Percentiles rank a stretch among this genome's conserved stretches.
These are phyloP conservation scores for Aspergillus ibericus DNA, from an alignment of 2,329 filamentous ascomycete species.

Conservation along the genomic window DNA sequence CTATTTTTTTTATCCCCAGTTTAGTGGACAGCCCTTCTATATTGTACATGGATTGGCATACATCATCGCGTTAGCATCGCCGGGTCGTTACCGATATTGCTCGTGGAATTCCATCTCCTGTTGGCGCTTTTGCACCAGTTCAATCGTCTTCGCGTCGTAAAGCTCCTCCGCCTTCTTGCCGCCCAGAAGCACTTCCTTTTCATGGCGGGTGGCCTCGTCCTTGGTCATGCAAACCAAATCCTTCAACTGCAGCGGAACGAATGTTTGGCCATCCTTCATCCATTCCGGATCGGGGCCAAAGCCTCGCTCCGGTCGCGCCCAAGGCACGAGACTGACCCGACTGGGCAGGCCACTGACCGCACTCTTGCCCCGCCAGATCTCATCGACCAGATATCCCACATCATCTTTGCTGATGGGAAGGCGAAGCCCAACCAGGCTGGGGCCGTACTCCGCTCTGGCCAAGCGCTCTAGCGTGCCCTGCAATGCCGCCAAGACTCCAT, in stretches of 20 bases:
- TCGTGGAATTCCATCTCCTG: slow-evolving; percentile 63
- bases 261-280: slow-evolving; percentile 68
- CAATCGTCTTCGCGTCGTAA: slow-evolving; percentile 68
- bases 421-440: slow-evolving; percentile 69
- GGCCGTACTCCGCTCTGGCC: slow-evolving; percentile 54
- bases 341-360: slow-evolving; percentile 79
- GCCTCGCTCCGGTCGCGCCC: slow-evolving; percentile 65
- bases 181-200: slow-evolving; percentile 73
- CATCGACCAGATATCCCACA: slow-evolving; percentile 84
- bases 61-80: background rate
- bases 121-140: slow-evolving; percentile 65
- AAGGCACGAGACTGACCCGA: slow-evolving; percentile 75
- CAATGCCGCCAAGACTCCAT: slow-evolving; percentile 72
- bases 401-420: slow-evolving; percentile 77
- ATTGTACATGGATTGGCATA: background rate
- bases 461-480: slow-evolving; percentile 79
- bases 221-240: slow-evolving; percentile 91
- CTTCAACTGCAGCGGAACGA: slow-evolving; percentile 64
- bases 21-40: too few relatives aligned
- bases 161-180: slow-evolving; percentile 67
- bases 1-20: background rate
- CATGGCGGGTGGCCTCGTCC: slow-evolving; percentile 79
- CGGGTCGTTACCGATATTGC: slow-evolving; percentile 44
- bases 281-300: slow-evolving; percentile 64
- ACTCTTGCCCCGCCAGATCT: slow-evolving; percentile 82